Conservation (phyloP, 192 early-diverging fungal genomes). For the Chytriomyces sp. region DNA sequence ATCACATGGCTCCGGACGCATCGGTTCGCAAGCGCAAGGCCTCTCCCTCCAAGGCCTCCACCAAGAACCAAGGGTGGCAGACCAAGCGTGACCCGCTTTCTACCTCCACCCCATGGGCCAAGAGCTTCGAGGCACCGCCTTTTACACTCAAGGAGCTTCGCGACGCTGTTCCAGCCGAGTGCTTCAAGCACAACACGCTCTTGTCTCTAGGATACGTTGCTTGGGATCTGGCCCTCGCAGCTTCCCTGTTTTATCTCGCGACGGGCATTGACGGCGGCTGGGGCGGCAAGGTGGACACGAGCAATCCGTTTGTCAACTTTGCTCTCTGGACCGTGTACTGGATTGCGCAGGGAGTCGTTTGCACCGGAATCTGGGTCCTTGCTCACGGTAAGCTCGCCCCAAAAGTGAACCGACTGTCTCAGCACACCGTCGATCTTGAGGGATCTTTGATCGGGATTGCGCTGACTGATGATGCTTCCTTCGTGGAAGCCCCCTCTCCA, state of each 20-base stretch:
- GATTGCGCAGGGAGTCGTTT: slow-evolving; percentile 79
- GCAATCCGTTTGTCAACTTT: neutral
- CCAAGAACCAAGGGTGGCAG: neutral
- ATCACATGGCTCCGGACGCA: slow-evolving; percentile 3
- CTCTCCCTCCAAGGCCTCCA: neutral
- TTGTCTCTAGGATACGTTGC: slow-evolving; percentile 77
- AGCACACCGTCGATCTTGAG: neutral
- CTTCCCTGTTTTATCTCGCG: slow-evolving; percentile 67
- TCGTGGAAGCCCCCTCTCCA: neutral
- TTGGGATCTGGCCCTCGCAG: slow-evolving; percentile 73
- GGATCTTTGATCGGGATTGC: neutral
- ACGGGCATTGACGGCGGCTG: slow-evolving; percentile 37
- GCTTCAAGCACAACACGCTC: slow-evolving; percentile 84
- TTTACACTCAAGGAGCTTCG: slow-evolving; percentile 93
- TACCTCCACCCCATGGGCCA: neutral
- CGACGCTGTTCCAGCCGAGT: slow-evolving; percentile 89
- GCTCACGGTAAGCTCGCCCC: slow-evolving; percentile 34
- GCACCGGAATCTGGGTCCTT: slow-evolving; percentile 84
- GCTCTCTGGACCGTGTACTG: slow-evolving; percentile 79
- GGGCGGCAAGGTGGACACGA: slow-evolving; percentile 2
- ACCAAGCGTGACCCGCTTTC: neutral
- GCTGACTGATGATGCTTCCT: neutral
- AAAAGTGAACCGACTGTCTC: neutral
- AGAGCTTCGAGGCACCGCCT: slow-evolving; percentile 16
- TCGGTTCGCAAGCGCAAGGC: neutral